A percentile compares a stretch with the other conserved stretches of the same genome.
These are phyloP conservation scores for Yarrowia porcina DNA, from an alignment of 805 yeast genomes.

Conservation along the genomic window DNA sequence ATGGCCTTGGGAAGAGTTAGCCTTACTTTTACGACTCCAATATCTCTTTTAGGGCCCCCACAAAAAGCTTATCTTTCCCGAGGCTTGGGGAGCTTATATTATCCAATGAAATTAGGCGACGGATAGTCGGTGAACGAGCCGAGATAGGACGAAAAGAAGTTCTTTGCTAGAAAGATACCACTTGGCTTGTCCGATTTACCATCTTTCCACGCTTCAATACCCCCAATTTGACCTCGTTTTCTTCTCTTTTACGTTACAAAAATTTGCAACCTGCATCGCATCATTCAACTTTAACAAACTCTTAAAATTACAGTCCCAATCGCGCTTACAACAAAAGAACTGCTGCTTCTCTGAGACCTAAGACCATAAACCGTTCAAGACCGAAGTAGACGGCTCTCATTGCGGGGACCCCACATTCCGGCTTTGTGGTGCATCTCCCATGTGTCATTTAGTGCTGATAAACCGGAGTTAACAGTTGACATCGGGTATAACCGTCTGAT, in stretches of 20 bases:
- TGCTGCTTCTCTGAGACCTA: neutral
- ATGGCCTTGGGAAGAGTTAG: neutral
- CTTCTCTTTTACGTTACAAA: neutral
- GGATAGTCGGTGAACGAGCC: too few relatives aligned
- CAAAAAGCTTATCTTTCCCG: neutral
- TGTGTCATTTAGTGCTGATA: neutral
- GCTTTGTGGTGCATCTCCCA: neutral
- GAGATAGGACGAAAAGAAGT: too few relatives aligned
- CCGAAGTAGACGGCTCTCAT: neutral
- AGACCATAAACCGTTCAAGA: neutral
- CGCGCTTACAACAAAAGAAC: neutral
- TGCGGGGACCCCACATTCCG: constrained; percentile 3
- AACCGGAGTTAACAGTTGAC: neutral
- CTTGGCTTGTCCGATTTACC: too few relatives aligned
- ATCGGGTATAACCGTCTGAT: neutral
- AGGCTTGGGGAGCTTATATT: neutral
- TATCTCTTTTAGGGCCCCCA: neutral
- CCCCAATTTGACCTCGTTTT: too few relatives aligned
- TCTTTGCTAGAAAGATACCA: too few relatives aligned
- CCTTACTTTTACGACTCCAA: neutral
- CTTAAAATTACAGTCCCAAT: neutral
- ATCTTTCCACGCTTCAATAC: too few relatives aligned
- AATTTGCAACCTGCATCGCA: constrained; percentile 1
- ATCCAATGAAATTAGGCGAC: neutral
- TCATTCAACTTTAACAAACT: neutral